Percentiles rank a stretch among this genome's conserved stretches.
Conservation (phyloP, 1,284 basidiomycete genomes). For the Meira miltonrushii region DNA sequence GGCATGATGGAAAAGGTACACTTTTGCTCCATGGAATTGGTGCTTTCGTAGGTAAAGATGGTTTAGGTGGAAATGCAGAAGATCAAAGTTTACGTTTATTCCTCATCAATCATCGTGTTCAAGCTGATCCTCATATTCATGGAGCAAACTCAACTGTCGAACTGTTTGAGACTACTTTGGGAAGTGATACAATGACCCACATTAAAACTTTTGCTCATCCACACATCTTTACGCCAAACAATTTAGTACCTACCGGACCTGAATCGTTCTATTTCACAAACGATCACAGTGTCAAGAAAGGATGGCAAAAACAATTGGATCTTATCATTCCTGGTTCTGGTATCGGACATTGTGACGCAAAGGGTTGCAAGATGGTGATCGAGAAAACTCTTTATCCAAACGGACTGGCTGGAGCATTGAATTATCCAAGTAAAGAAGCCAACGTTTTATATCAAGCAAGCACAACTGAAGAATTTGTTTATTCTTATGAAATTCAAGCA, state of each 20-base stretch:
- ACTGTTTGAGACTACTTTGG: slow-evolving; percentile 62
- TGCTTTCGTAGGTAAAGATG: slow-evolving; percentile 53
- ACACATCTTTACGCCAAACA: slow-evolving; percentile 65
- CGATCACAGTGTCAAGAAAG: slow-evolving; percentile 33
- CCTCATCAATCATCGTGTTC: slow-evolving; percentile 36
- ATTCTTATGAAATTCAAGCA: slow-evolving; percentile 30
- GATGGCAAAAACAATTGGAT: slow-evolving; percentile 18
- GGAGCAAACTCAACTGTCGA: slow-evolving; percentile 67
- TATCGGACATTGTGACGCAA: slow-evolving; percentile 31
- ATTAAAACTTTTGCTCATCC: slow-evolving; percentile 61
- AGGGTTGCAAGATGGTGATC: slow-evolving; percentile 36
- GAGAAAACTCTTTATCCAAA: slow-evolving; percentile 28
- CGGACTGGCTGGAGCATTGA: slow-evolving; percentile 19
- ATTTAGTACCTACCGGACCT: slow-evolving; percentile 59
- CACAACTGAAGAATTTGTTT: slow-evolving; percentile 21
- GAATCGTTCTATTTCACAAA: slow-evolving; percentile 44
- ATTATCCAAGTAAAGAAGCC: slow-evolving; percentile 11
- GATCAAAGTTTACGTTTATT: slow-evolving; percentile 36
- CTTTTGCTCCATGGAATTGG: slow-evolving; percentile 69
- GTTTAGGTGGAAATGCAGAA: slow-evolving; percentile 7
- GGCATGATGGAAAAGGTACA: slow-evolving; percentile 52
- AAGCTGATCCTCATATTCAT: slow-evolving; percentile 20
- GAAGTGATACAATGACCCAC: slow-evolving; percentile 58
- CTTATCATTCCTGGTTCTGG: slow-evolving; percentile 21
- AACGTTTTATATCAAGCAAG: slow-evolving; percentile 26